A percentile compares a stretch with the other conserved stretches of the same genome.
Evolutionary conservation across 1,284 basidiomycete species (phyloP).

Genomic region (Irpex sp.): DNA sequence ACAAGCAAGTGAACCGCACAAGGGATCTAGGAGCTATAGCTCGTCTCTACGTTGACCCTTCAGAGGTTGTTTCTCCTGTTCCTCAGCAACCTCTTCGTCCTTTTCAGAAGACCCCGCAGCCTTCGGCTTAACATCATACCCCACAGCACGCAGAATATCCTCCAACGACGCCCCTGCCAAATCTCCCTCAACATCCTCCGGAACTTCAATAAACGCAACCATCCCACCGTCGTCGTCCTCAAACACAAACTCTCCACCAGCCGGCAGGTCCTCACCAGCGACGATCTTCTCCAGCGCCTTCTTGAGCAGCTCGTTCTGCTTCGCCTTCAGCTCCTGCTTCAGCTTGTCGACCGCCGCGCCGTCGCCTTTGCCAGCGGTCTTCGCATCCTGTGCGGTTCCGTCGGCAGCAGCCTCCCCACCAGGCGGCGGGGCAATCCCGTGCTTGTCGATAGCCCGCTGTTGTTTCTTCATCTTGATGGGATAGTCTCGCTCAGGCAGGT

Average conservation of each 20-base stretch:
- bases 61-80: constrained; percentile 7
- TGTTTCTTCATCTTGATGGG: constrained; percentile 49
- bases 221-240: constrained; percentile 24
- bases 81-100: constrained; percentile 18
- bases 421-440: constrained; percentile 41
- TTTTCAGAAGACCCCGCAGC: constrained; percentile 18
- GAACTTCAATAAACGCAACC: background rate
- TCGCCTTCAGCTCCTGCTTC: constrained; percentile 11
- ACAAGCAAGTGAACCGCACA: no score
- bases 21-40: constrained; percentile 24
- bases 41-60: constrained; percentile 31
- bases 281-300: constrained; percentile 37
- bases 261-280: constrained; percentile 31
- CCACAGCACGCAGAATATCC: constrained; percentile 39
- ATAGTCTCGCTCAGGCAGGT: constrained; percentile 47
- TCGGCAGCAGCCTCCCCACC: background rate
- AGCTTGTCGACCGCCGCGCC: constrained; percentile 7
- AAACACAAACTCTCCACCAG: constrained; percentile 44
- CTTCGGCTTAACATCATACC: constrained; percentile 32
- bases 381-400: background rate
- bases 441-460: constrained; percentile 25
- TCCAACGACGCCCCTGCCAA: constrained; percentile 24
- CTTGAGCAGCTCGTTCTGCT: constrained; percentile 22
- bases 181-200: constrained; percentile 1
- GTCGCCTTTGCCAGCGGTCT: background rate